Conservation (phyloP, 2,329 filamentous ascomycete genomes). For the Pseudocercospora eumusae region DNA sequence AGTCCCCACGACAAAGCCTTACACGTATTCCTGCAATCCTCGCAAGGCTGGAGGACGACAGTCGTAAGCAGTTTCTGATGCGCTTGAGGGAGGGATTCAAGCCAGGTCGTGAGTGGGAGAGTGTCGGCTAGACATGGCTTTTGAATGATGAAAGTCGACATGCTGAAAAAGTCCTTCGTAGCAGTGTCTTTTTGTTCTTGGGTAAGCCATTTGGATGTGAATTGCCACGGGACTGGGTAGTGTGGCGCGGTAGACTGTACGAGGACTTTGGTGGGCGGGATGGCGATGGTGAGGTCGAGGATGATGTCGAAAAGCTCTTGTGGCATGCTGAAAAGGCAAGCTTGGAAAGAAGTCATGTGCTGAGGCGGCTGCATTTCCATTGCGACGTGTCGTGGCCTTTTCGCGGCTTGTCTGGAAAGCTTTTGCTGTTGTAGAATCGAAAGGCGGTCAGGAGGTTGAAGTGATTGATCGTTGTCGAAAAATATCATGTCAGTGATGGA, state of each 20-base stretch:
- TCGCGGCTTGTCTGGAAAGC: too few species aligned
- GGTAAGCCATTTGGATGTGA: neutral
- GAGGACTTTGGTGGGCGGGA: neutral
- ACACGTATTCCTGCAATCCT: neutral
- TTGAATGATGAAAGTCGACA: neutral
- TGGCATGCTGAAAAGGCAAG: neutral
- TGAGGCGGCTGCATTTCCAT: neutral
- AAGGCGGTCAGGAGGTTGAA: neutral
- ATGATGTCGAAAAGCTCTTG: neutral
- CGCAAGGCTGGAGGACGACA: neutral
- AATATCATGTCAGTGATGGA: too few species aligned
- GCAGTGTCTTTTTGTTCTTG: neutral
- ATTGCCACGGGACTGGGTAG: neutral
- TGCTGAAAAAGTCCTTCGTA: neutral
- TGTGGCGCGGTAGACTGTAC: neutral
- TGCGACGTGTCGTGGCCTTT: neutral
- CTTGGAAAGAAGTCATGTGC: neutral
- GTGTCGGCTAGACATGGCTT: neutral
- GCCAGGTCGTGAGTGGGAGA: neutral
- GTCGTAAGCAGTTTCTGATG: neutral
- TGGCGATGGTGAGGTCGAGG: neutral
- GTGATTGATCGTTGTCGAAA: neutral
- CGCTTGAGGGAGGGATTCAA: neutral
- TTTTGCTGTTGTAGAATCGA: neutral
- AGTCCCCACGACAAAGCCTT: neutral